Conservation (phyloP, 345 rosid genomes). For the Gossypium rotundifolium region DNA sequence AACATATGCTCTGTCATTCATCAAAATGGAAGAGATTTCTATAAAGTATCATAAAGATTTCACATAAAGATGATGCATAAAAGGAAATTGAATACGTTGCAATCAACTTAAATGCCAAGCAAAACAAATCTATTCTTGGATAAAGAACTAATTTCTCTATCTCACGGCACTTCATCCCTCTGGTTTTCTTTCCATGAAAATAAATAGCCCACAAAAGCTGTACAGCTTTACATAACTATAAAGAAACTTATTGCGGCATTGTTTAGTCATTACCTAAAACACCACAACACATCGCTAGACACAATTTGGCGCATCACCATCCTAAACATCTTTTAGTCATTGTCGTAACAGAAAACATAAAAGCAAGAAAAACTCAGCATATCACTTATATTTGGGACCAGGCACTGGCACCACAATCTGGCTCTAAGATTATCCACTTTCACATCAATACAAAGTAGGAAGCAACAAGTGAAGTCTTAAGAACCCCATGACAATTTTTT, state of each 20-base stretch:
- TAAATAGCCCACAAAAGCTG: background rate
- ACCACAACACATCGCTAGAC: background rate
- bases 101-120: background rate
- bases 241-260: background rate
- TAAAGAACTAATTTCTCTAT: background rate
- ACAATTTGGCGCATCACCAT: background rate
- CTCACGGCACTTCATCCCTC: background rate
- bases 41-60: background rate
- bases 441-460: background rate
- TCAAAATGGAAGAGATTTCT: constrained; percentile 7
- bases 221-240: background rate
- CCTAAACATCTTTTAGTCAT: background rate
- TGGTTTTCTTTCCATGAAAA: background rate
- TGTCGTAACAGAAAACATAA: background rate
- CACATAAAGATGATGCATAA: background rate
- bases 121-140: background rate
- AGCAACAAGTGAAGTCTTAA: background rate
- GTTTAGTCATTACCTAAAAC: background rate
- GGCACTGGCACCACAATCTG: background rate
- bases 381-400: background rate
- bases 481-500: background rate
- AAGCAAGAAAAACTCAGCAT: background rate
- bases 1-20: constrained; percentile 15
- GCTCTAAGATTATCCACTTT: background rate
- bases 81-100: background rate